Percentiles rank a stretch among this genome's conserved stretches.
These are phyloP conservation scores for Eucalyptus erythrocorys DNA, from an alignment of 345 rosid species.

Conservation along the genomic window DNA sequence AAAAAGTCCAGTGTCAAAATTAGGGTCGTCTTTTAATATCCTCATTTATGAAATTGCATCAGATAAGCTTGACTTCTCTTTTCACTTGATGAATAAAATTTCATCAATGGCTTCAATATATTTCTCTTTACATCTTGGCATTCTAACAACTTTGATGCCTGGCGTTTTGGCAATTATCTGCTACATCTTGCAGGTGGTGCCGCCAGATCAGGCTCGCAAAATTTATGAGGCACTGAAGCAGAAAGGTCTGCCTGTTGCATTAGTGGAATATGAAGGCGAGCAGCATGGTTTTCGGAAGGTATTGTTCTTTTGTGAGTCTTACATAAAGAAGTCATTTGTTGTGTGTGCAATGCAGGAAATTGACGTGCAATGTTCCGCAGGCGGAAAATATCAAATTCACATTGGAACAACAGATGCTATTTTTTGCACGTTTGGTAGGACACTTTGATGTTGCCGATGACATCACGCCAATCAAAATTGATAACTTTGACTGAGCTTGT, in stretches of 20 bases:
- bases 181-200: slow-evolving; percentile 53
- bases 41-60: background rate
- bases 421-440: slow-evolving; percentile 71
- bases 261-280: slow-evolving; percentile 94
- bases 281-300: slow-evolving; percentile 97
- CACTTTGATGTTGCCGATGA: slow-evolving; percentile 66
- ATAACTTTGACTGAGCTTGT: slow-evolving; percentile 49
- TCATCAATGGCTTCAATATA: background rate
- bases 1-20: background rate
- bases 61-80: background rate
- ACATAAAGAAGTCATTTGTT: background rate
- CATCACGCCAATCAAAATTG: slow-evolving; percentile 57
- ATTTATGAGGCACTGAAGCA: slow-evolving; percentile 68
- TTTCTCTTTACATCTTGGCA: background rate
- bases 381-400: slow-evolving; percentile 91
- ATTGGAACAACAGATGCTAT: slow-evolving; percentile 84
- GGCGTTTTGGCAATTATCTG: background rate
- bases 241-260: slow-evolving; percentile 91
- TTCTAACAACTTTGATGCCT: background rate
- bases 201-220: slow-evolving; percentile 86
- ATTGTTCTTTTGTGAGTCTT: background rate
- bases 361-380: slow-evolving; percentile 12
- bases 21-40: background rate
- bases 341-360: background rate
- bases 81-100: background rate